These are phyloP conservation scores for Acidiella bohemica DNA, from an alignment of 495 filamentous ascomycete genomes.

Conservation along the genomic window DNA sequence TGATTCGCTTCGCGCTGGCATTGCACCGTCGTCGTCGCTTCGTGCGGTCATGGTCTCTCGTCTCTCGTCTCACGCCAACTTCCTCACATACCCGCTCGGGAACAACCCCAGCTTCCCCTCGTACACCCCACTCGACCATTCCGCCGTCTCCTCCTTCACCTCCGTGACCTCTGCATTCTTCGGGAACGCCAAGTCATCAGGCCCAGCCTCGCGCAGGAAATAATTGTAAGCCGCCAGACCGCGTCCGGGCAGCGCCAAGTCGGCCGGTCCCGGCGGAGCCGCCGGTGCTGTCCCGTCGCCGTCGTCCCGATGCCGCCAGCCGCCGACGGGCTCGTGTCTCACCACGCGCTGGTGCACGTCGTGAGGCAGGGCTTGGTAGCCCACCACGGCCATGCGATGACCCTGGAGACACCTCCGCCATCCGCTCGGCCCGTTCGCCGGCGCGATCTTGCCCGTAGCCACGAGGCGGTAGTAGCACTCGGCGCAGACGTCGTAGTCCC, in stretches of 20 bases:
- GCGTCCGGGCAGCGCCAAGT: conserved; percentile 51
- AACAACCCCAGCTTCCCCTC: conserved; percentile 62
- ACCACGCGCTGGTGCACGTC: conserved; percentile 42
- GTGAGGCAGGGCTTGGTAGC: conserved; percentile 44
- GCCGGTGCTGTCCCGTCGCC: not conserved
- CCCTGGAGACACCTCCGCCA: conserved; percentile 68
- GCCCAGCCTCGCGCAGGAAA: conserved; percentile 44
- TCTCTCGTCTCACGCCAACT: too few species aligned
- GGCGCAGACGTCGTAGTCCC: conserved; percentile 74
- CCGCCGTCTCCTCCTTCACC: conserved; percentile 63
- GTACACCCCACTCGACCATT: conserved; percentile 76
- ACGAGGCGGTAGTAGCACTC: conserved; percentile 60
- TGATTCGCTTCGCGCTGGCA: too few species aligned
- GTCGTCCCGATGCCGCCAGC: conserved; percentile 41
- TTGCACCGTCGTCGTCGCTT: too few species aligned
- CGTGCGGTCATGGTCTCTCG: too few species aligned
- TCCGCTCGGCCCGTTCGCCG: conserved; percentile 60
- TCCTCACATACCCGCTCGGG: conserved; percentile 52
- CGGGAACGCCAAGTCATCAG: conserved; percentile 72
- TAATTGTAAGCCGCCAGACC: conserved; percentile 58
- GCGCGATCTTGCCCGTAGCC: conserved; percentile 43
- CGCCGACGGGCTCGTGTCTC: conserved; percentile 59
- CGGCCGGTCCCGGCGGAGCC: conserved; percentile 45
- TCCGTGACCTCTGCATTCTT: conserved; percentile 68
- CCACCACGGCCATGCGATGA: conserved; percentile 76